Evolutionary conservation across 2,329 filamentous ascomycete species (phyloP).

Genomic region (Penicillium psychrosexuale): DNA sequence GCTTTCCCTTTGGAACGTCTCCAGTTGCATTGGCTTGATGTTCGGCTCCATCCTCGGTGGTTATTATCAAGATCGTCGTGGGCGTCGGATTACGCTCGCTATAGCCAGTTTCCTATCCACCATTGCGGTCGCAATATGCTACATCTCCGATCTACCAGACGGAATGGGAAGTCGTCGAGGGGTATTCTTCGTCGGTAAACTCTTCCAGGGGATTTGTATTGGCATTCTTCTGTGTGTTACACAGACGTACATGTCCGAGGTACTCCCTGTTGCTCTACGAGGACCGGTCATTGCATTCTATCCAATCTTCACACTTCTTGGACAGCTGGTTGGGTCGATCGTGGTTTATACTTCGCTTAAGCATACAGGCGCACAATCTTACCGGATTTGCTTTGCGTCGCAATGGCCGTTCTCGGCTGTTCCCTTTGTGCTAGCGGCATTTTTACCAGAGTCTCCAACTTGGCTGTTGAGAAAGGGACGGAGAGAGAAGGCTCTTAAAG

Average conservation of each 20-base stretch:
- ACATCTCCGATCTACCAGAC: conserved; percentile 18
- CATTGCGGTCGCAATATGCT: conserved; percentile 28
- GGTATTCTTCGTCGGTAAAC: conserved; percentile 46
- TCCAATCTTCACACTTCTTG: conserved; percentile 48
- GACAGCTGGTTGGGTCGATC: conserved; percentile 44
- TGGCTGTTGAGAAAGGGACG: conserved; percentile 46
- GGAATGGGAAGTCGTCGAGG: conserved; percentile 28
- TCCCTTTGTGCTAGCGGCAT: conserved; percentile 42
- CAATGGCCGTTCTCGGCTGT: conserved; percentile 48
- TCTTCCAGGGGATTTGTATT: conserved; percentile 46
- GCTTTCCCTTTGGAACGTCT: conserved; percentile 44
- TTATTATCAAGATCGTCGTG: conserved; percentile 39
- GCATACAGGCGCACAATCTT: conserved; percentile 8
- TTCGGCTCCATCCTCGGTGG: conserved; percentile 39
- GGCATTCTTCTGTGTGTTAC: conserved; percentile 45
- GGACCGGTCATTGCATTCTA: conserved; percentile 49
- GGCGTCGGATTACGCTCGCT: conserved; percentile 36
- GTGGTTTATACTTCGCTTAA: conserved; percentile 32
- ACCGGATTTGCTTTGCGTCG: conserved; percentile 41
- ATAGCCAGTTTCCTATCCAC: conserved; percentile 37
- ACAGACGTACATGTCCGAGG: conserved; percentile 51
- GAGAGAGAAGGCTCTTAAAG: conserved; percentile 29
- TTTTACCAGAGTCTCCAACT: conserved; percentile 51
- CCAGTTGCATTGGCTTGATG: conserved; percentile 38
- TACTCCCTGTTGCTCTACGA: conserved; percentile 45